phyloP scores from a whole-genome alignment of 2,329 filamentous ascomycete species.

The Hortaea werneckii region DNA sequence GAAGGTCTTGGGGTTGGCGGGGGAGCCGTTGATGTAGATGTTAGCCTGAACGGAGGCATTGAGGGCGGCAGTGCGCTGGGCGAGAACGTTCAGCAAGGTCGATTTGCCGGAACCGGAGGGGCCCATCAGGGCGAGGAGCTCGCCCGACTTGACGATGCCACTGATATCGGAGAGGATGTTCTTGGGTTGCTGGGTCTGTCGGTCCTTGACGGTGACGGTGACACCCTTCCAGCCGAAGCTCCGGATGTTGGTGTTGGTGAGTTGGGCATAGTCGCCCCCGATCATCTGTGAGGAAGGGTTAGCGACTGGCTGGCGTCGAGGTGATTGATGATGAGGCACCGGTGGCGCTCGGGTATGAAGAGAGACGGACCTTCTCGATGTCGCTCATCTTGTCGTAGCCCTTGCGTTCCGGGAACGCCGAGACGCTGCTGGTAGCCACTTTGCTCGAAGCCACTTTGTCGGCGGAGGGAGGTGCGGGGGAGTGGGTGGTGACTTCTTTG shows the following conservation, averaged over 20 bases:
- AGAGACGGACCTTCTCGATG: slow-evolving; percentile 27
- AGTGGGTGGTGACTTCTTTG: background rate
- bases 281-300: slow-evolving; percentile 25
- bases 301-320: too few species aligned
- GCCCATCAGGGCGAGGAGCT: slow-evolving; percentile 73
- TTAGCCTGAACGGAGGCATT: slow-evolving; percentile 45
- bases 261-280: slow-evolving; percentile 38
- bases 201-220: slow-evolving; percentile 63
- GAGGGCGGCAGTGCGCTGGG: slow-evolving; percentile 47
- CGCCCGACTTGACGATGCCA: slow-evolving; percentile 57
- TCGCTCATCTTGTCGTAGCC: slow-evolving; percentile 31
- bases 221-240: slow-evolving; percentile 58
- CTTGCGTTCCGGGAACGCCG: slow-evolving; percentile 19
- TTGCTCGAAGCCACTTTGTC: slow-evolving; percentile 3
- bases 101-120: slow-evolving; percentile 67
- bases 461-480: background rate
- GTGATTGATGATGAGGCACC: too few species aligned
- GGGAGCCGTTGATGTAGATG: slow-evolving; percentile 53
- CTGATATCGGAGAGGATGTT: slow-evolving; percentile 53
- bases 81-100: slow-evolving; percentile 71
- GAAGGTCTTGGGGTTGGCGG: slow-evolving; percentile 46
- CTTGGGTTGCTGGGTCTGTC: slow-evolving; percentile 52
- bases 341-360: too few species aligned
- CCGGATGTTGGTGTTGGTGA: slow-evolving; percentile 54
- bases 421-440: slow-evolving; percentile 10